A percentile compares a stretch with the other conserved stretches of the same genome.
These are phyloP conservation scores for Colletotrichum sp. DNA, from an alignment of 2,329 filamentous ascomycete species.

Conservation along the genomic window DNA sequence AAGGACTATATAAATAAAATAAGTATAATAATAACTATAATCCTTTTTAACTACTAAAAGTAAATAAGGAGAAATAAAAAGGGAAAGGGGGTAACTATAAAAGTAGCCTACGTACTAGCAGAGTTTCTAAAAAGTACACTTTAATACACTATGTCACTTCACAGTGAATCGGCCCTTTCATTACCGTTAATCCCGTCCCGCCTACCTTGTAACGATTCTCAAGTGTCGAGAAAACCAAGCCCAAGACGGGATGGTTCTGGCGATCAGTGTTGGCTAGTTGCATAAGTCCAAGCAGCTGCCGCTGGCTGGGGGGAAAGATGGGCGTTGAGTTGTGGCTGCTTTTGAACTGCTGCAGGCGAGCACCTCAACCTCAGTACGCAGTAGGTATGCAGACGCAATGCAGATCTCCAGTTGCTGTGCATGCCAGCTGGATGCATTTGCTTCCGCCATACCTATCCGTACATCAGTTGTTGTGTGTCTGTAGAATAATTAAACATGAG, in stretches of 20 bases:
- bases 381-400: background rate
- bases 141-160: no score
- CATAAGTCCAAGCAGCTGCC: background rate
- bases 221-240: background rate
- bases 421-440: background rate
- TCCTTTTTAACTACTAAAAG: no score
- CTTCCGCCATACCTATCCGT: background rate
- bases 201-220: background rate
- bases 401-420: background rate
- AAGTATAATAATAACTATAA: no score
- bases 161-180: no score
- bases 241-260: background rate
- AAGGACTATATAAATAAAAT: no score
- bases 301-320: background rate
- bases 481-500: background rate
- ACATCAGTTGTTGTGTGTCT: background rate
- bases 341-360: background rate
- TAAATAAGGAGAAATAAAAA: no score
- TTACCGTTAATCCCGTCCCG: background rate
- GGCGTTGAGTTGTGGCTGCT: background rate
- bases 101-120: no score
- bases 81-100: no score
- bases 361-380: background rate
- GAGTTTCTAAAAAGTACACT: no score
- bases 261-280: conserved; percentile 1